phyloP scores from a whole-genome alignment of 139 green algal genomes.

The Chlorella sp. region DNA sequence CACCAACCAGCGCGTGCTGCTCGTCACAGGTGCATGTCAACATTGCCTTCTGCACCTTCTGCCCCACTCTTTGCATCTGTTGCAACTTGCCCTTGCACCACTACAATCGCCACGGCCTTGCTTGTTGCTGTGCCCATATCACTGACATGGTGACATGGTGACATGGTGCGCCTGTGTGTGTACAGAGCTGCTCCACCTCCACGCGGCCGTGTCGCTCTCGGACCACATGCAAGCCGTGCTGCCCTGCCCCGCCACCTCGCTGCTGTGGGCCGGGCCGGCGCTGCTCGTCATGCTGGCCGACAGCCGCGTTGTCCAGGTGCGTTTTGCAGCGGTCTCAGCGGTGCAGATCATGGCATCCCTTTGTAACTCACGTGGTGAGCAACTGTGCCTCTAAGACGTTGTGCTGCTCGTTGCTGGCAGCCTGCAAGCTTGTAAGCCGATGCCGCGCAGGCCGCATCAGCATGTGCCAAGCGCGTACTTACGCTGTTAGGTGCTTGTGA shows the following conservation, averaged over 20 bases:
- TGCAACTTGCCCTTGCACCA: not conserved
- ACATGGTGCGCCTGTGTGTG: not conserved
- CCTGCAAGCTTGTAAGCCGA: not conserved
- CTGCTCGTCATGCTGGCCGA: conserved; percentile 30
- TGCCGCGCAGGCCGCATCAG: not conserved
- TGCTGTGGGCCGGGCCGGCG: conserved; percentile 41
- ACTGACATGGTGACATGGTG: not conserved
- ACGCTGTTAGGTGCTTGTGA: not conserved
- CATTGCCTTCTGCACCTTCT: not conserved
- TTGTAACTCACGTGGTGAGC: no score
- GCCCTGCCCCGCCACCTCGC: conserved; percentile 23
- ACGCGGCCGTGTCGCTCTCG: conserved; percentile 13
- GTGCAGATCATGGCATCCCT: not conserved
- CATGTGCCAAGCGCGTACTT: not conserved
- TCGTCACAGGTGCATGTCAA: conserved; percentile 22
- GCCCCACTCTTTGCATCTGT: not conserved
- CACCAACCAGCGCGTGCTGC: conserved; percentile 36
- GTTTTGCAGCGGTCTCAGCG: not conserved
- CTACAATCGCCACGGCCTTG: no score
- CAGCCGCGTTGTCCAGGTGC: conserved; percentile 30
- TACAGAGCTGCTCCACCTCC: not conserved
- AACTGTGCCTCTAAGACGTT: no score
- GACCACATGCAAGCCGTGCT: conserved; percentile 12
- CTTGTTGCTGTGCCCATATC: no score
- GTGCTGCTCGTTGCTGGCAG: not conserved